Percentiles rank a stretch among this genome's conserved stretches.
phyloP scores from a whole-genome alignment of 2,329 filamentous ascomycete species.

The Colletotrichum navitas region DNA sequence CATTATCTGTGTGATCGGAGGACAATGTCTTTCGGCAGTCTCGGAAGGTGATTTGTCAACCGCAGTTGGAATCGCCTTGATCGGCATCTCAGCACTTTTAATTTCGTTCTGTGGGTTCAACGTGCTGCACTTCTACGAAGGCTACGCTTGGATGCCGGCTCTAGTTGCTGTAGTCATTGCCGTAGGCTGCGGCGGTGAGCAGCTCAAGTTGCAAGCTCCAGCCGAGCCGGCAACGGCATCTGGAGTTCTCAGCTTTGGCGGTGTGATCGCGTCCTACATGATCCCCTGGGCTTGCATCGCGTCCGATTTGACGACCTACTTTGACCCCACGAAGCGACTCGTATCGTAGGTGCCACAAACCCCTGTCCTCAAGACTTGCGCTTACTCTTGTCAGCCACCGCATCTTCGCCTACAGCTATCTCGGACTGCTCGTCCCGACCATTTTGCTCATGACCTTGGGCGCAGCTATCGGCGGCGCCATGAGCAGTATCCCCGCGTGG shows the following conservation, averaged over 20 bases:
- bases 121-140: conserved; percentile 59
- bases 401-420: conserved; percentile 69
- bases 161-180: conserved; percentile 56
- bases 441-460: conserved; percentile 55
- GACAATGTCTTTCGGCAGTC: conserved; percentile 56
- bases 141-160: conserved; percentile 61
- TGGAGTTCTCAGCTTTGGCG: conserved; percentile 67
- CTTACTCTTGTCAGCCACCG: conserved; percentile 48
- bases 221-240: conserved; percentile 55
- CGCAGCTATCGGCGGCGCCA: conserved; percentile 54
- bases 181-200: conserved; percentile 54
- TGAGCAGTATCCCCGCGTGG: conserved; percentile 50
- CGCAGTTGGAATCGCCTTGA: conserved; percentile 62
- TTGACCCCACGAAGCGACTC: conserved; percentile 64
- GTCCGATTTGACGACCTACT: conserved; percentile 72
- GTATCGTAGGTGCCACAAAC: conserved; percentile 55
- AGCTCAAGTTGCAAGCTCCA: conserved; percentile 53
- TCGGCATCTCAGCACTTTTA: conserved; percentile 57
- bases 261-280: conserved; percentile 73
- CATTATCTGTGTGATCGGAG: conserved; percentile 61
- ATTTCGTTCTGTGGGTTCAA: conserved; percentile 63
- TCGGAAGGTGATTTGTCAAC: conserved; percentile 53
- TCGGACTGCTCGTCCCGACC: conserved; percentile 60
- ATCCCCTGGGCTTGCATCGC: conserved; percentile 71
- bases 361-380: neutral